phyloP scores from a whole-genome alignment of 192 early-diverging fungal genomes.

The Lobosporangium transversale region DNA sequence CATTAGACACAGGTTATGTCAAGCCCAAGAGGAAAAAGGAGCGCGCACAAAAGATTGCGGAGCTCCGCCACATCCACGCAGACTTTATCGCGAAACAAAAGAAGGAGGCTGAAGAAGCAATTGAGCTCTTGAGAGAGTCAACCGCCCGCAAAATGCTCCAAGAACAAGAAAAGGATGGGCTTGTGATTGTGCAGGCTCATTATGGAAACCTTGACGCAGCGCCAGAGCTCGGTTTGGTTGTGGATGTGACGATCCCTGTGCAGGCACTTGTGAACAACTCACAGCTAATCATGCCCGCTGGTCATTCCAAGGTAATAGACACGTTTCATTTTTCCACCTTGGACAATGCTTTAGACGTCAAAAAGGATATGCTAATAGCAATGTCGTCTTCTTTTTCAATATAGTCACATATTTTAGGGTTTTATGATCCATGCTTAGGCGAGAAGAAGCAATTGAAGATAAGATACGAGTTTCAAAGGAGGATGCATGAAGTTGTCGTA shows the following conservation, averaged over 20 bases:
- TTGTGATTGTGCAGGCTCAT: slow-evolving; percentile 86
- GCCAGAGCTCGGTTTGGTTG: slow-evolving; percentile 40
- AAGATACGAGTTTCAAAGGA: slow-evolving; percentile 84
- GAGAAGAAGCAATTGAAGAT: slow-evolving; percentile 85
- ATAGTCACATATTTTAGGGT: slow-evolving; percentile 87
- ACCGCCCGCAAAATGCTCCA: slow-evolving; percentile 72
- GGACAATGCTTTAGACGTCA: not conserved
- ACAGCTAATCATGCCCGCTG: slow-evolving; percentile 88
- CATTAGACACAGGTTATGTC: slow-evolving; percentile 67
- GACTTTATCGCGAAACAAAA: slow-evolving; percentile 71
- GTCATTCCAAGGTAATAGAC: slow-evolving; percentile 80
- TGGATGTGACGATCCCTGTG: slow-evolving; percentile 89
- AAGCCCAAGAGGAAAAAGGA: slow-evolving; percentile 67
- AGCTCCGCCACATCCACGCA: slow-evolving; percentile 70
- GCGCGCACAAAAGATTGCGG: slow-evolving; percentile 54
- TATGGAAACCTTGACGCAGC: slow-evolving; percentile 81
- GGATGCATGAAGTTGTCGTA: slow-evolving; percentile 82
- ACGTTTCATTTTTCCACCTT: not conserved
- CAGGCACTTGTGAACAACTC: slow-evolving; percentile 86
- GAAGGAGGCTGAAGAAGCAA: slow-evolving; percentile 83
- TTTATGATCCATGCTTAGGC: slow-evolving; percentile 96
- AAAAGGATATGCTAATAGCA: not conserved
- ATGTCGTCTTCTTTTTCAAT: not conserved
- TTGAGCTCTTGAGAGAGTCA: slow-evolving; percentile 72
- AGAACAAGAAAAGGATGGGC: slow-evolving; percentile 74